A percentile compares a stretch with the other conserved stretches of the same genome.
Conservation (phyloP, 2,329 filamentous ascomycete species). For the Neobulgaria alba region DNA sequence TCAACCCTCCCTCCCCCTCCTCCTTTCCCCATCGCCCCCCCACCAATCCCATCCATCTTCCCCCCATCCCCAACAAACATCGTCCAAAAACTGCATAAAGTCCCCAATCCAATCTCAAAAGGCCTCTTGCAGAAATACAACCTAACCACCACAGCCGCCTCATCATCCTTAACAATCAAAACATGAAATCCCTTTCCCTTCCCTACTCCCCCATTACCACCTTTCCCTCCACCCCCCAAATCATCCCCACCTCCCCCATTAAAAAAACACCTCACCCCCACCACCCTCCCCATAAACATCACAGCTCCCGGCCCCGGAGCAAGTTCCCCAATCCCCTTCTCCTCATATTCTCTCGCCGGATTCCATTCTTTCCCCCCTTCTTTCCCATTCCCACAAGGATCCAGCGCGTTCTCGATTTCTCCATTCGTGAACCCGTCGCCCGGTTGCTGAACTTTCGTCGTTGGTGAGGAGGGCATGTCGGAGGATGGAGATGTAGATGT, state of each 20-base stretch:
- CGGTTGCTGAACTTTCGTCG: conserved; percentile 8
- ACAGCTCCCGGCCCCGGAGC: conserved; percentile 41
- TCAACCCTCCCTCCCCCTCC: neutral
- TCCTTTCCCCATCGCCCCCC: too few relatives aligned
- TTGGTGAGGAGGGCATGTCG: conserved; percentile 2
- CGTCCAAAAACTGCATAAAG: conserved; percentile 48
- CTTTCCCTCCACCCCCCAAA: too few relatives aligned
- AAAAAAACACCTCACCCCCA: too few relatives aligned
- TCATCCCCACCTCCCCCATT: too few relatives aligned
- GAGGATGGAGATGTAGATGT: too few relatives aligned
- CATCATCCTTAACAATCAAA: conserved; percentile 47
- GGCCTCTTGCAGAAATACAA: conserved; percentile 38
- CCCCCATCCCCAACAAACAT: too few relatives aligned
- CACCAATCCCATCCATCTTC: too few relatives aligned
- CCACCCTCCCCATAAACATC: conserved; percentile 45
- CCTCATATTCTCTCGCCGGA: conserved; percentile 39
- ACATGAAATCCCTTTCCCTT: too few relatives aligned
- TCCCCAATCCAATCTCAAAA: conserved; percentile 41
- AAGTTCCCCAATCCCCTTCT: conserved; percentile 38
- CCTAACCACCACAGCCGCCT: too few relatives aligned
- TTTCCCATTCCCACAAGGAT: too few relatives aligned
- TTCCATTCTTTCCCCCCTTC: conserved; percentile 32
- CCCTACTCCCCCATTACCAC: too few relatives aligned
- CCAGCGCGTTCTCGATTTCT: conserved; percentile 34
- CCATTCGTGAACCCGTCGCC: conserved; percentile 46